These are phyloP conservation scores for Ceratocystis harringtonii DNA, from an alignment of 2,329 filamentous ascomycete species.

Conservation along the genomic window DNA sequence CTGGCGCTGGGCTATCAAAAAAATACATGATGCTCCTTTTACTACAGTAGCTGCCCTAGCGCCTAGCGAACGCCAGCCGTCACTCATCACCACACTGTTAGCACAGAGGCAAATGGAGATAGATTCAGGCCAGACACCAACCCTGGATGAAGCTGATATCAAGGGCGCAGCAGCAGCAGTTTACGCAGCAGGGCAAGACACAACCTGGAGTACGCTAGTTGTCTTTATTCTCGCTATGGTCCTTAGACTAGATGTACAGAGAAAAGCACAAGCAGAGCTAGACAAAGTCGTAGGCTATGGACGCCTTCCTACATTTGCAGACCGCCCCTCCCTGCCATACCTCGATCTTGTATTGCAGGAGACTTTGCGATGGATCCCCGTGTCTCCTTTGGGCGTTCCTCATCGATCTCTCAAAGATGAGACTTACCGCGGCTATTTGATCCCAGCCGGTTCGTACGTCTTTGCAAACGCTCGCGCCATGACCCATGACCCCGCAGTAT, in stretches of 20 bases:
- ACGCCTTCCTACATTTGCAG: conserved; percentile 32
- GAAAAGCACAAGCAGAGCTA: conserved; percentile 28
- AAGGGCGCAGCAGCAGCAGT: conserved; percentile 32
- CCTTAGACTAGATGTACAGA: conserved; percentile 30
- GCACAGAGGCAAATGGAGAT: conserved; percentile 27
- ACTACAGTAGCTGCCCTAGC: conserved; percentile 26
- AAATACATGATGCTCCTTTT: conserved; percentile 31
- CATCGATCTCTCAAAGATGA: conserved; percentile 41
- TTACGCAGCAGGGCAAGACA: conserved; percentile 32
- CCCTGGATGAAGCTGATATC: conserved; percentile 30
- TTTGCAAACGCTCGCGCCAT: conserved; percentile 32
- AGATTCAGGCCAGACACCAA: conserved; percentile 22
- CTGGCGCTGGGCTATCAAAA: conserved; percentile 25
- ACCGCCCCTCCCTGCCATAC: conserved; percentile 30
- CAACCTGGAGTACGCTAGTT: conserved; percentile 28
- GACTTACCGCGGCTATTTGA: conserved; percentile 40
- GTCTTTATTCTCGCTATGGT: conserved; percentile 33
- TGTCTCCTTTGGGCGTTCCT: conserved; percentile 37
- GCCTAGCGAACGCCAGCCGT: conserved; percentile 22
- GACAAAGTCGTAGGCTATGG: conserved; percentile 27
- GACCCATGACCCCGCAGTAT: conserved; percentile 28
- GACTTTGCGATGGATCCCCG: conserved; percentile 30
- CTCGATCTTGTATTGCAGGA: conserved; percentile 35
- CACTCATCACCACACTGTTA: conserved; percentile 28
- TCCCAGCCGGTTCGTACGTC: conserved; percentile 37